Conservation (phyloP, 2,329 filamentous ascomycete genomes). For the Aspergillus sp. region DNA sequence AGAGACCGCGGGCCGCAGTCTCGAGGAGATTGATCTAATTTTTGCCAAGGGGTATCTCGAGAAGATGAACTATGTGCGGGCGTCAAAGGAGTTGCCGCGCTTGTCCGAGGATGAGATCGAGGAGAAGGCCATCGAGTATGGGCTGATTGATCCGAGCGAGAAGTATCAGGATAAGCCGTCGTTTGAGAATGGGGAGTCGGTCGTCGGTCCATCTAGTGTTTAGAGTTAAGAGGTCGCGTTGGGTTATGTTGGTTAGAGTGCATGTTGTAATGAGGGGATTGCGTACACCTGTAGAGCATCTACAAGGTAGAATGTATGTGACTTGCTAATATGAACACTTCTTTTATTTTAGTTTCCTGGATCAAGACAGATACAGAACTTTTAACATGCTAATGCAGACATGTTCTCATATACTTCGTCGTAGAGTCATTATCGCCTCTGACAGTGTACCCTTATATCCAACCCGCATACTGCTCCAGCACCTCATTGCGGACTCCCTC, state of each 20-base stretch:
- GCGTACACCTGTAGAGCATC: too few species aligned
- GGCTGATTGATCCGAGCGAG: neutral
- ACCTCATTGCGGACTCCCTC: slow-evolving; percentile 44
- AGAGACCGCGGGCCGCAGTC: slow-evolving; percentile 36
- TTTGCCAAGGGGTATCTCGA: slow-evolving; percentile 27
- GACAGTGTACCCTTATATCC: slow-evolving; percentile 17
- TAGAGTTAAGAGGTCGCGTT: neutral
- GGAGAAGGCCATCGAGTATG: slow-evolving; percentile 10
- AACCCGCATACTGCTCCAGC: slow-evolving; percentile 36
- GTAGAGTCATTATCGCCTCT: neutral
- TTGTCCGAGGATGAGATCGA: slow-evolving; percentile 11
- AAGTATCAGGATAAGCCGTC: neutral
- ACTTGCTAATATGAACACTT: too few species aligned
- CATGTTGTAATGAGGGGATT: too few species aligned
- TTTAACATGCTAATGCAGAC: too few species aligned
- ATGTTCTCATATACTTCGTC: neutral
- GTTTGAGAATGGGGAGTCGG: neutral
- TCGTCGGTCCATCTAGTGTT: neutral
- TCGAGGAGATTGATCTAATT: slow-evolving; percentile 33
- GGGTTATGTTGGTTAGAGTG: neutral
- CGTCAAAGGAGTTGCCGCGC: slow-evolving; percentile 7
- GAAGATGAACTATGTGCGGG: slow-evolving; percentile 11
- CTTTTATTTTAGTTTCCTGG: too few species aligned
- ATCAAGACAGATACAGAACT: too few species aligned
- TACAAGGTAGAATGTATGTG: too few species aligned